A percentile compares a stretch with the other conserved stretches of the same genome.
Conservation (phyloP, 768 basidiomycete species). For the Xanthoconium stramineum region DNA sequence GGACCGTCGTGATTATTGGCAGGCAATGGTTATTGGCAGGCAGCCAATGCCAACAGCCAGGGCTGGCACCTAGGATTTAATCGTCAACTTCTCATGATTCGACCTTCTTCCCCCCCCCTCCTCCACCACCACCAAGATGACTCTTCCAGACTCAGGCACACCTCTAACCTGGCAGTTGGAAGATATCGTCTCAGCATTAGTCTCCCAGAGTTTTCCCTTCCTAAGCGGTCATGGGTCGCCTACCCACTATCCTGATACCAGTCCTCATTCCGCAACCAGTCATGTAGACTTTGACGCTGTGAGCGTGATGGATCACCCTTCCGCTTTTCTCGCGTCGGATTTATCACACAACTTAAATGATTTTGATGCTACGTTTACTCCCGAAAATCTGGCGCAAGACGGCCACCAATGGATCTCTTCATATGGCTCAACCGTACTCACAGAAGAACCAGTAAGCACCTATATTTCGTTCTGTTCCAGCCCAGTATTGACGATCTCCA, state of each 20-base stretch:
- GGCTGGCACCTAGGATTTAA: background rate
- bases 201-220: too few species aligned
- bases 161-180: background rate
- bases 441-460: background rate
- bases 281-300: background rate
- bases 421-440: background rate
- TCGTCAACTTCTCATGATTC: background rate
- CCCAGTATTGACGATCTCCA: background rate
- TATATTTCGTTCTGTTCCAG: background rate
- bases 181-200: background rate
- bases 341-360: background rate
- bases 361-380: background rate
- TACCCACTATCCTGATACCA: background rate
- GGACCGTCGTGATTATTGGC: background rate
- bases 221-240: background rate
- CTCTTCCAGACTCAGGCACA: background rate
- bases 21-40: background rate
- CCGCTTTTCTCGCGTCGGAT: background rate
- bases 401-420: background rate
- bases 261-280: background rate
- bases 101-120: background rate
- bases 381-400: background rate
- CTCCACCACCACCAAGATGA: background rate
- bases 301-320: background rate
- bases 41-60: constrained; percentile 8